Conservation (phyloP, 495 filamentous ascomycete genomes). For the Aspergillus leporis region DNA sequence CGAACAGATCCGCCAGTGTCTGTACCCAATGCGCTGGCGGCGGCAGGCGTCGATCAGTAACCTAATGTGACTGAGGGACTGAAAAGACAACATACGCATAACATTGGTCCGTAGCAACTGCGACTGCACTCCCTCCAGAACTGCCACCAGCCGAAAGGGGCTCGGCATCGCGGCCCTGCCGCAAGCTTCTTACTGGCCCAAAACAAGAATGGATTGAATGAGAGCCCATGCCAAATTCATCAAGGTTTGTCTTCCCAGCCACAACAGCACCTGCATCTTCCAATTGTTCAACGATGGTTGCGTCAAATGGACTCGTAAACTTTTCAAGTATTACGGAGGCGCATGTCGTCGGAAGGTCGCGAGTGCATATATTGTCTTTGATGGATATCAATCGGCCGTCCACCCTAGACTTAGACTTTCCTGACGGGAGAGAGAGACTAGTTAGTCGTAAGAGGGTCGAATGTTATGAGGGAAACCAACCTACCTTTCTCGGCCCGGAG, state of each 20-base stretch:
- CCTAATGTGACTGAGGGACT: slow-evolving; percentile 4
- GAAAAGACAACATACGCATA: slow-evolving; percentile 51
- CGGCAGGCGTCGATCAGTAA: slow-evolving; percentile 4
- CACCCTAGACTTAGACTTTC: slow-evolving; percentile 34
- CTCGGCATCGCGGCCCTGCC: slow-evolving; percentile 23
- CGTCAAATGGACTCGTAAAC: slow-evolving; percentile 76
- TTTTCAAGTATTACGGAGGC: slow-evolving; percentile 72
- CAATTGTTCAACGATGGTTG: slow-evolving; percentile 74
- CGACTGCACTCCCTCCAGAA: slow-evolving; percentile 90
- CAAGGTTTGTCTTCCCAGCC: slow-evolving; percentile 84
- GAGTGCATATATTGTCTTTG: slow-evolving; percentile 89
- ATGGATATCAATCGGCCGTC: slow-evolving; percentile 67
- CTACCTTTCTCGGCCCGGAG: slow-evolving; percentile 39
- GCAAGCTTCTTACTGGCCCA: slow-evolving; percentile 60
- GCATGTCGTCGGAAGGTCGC: slow-evolving; percentile 72
- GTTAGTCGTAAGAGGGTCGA: not conserved
- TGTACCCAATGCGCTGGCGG: slow-evolving; percentile 73
- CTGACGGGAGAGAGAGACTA: slow-evolving; percentile 13
- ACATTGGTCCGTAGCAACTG: slow-evolving; percentile 70
- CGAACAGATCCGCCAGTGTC: slow-evolving; percentile 94
- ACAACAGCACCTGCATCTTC: slow-evolving; percentile 64
- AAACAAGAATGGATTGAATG: slow-evolving; percentile 76
- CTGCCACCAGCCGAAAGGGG: slow-evolving; percentile 79
- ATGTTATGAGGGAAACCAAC: not conserved
- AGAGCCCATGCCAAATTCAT: slow-evolving; percentile 98